Conservation (phyloP, 73 alveolate species). For the Paramecium sexaurelia region DNA sequence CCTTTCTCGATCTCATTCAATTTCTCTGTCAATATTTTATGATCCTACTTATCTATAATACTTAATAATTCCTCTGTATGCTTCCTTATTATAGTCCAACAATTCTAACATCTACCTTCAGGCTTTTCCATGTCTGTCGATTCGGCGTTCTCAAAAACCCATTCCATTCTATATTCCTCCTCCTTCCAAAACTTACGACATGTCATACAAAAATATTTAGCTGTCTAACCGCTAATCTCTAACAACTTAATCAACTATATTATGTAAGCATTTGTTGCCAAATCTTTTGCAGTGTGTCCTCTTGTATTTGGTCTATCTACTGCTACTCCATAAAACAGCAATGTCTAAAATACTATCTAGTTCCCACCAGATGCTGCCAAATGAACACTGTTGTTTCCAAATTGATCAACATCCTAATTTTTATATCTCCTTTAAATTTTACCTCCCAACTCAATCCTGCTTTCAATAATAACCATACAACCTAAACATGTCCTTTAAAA, state of each 20-base stretch:
- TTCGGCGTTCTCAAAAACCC: conserved; percentile 60
- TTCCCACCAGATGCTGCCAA: conserved; percentile 69
- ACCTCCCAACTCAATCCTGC: conserved; percentile 67
- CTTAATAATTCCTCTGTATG: conserved; percentile 49
- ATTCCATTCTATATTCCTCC: conserved; percentile 55
- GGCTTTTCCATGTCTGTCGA: conserved; percentile 30
- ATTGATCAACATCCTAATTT: conserved; percentile 63
- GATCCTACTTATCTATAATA: conserved; percentile 46
- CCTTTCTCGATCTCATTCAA: conserved; percentile 44
- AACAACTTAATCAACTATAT: conserved; percentile 30
- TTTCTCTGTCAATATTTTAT: conserved; percentile 57
- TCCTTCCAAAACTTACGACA: conserved; percentile 48
- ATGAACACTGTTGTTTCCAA: conserved; percentile 70
- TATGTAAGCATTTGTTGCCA: conserved; percentile 57
- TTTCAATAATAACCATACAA: conserved; percentile 62
- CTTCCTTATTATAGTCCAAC: conserved; percentile 55
- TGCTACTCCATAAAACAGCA: conserved; percentile 57
- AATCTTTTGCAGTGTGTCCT: conserved; percentile 65
- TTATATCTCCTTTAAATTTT: background rate
- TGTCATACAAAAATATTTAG: conserved; percentile 58
- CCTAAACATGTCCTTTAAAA: conserved; percentile 59
- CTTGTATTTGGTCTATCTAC: conserved; percentile 64
- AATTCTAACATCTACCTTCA: conserved; percentile 63
- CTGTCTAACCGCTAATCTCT: conserved; percentile 12
- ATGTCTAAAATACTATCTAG: conserved; percentile 35